Conservation (phyloP, 2,329 filamentous ascomycete genomes). For the Hypoxylon sp. region DNA sequence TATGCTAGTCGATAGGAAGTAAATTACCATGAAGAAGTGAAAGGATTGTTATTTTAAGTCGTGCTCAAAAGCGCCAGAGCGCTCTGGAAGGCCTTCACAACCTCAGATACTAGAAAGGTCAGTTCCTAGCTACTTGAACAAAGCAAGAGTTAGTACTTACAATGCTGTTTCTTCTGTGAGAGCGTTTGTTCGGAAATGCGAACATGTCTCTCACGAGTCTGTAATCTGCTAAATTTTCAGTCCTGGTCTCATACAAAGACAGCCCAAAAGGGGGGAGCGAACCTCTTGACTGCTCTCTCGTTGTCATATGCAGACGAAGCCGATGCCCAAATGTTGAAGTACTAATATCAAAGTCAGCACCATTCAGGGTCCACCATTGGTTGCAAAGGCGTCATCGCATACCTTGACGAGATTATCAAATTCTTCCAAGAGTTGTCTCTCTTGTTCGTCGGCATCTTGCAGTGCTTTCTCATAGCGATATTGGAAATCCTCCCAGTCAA, state of each 20-base stretch:
- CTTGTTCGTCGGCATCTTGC: slow-evolving; percentile 72
- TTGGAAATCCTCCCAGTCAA: slow-evolving; percentile 86
- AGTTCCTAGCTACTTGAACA: slow-evolving; percentile 34
- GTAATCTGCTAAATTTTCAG: slow-evolving; percentile 68
- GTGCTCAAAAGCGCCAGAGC: slow-evolving; percentile 69
- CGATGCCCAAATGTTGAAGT: slow-evolving; percentile 84
- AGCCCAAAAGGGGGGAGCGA: slow-evolving; percentile 43
- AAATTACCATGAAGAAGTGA: slow-evolving; percentile 9
- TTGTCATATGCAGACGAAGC: slow-evolving; percentile 81
- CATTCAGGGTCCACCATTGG: slow-evolving; percentile 34
- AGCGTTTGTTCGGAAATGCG: slow-evolving; percentile 80
- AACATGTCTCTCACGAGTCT: slow-evolving; percentile 84
- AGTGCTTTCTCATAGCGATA: slow-evolving; percentile 77
- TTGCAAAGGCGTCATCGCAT: slow-evolving; percentile 38
- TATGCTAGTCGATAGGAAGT: neutral
- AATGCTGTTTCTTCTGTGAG: slow-evolving; percentile 82
- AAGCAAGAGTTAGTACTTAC: slow-evolving; percentile 66
- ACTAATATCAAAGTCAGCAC: slow-evolving; percentile 63
- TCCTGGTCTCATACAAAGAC: slow-evolving; percentile 35
- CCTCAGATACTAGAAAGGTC: slow-evolving; percentile 63
- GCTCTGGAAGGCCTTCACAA: slow-evolving; percentile 74
- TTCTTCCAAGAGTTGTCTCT: slow-evolving; percentile 76
- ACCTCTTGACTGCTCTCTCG: slow-evolving; percentile 83
- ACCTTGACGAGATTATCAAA: slow-evolving; percentile 78
- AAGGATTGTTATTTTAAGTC: slow-evolving; percentile 37